A percentile compares a stretch with the other conserved stretches of the same genome.
phyloP scores from a whole-genome alignment of 371 early-diverging fungal genomes.

The Mortierella sp. region DNA sequence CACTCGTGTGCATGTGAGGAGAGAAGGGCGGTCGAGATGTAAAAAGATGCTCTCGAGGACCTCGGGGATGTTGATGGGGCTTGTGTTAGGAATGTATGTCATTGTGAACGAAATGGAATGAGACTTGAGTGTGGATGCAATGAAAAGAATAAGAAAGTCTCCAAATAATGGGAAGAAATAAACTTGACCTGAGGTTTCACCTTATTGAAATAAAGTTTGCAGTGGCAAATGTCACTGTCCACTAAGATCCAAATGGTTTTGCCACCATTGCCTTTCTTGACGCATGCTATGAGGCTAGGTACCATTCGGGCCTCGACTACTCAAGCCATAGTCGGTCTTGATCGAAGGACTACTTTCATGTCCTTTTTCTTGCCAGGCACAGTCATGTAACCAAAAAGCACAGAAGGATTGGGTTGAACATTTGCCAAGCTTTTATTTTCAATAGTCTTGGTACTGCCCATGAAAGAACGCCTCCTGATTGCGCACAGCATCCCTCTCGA shows the following conservation, averaged over 20 bases:
- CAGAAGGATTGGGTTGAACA: background rate
- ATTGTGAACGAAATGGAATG: background rate
- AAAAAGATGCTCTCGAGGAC: background rate
- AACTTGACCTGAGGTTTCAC: too few relatives aligned
- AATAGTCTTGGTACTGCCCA: slow-evolving; percentile 4
- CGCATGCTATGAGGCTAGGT: too few relatives aligned
- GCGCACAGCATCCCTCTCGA: background rate
- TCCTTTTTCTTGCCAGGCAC: background rate
- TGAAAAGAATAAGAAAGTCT: background rate
- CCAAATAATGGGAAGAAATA: too few relatives aligned
- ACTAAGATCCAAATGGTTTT: too few relatives aligned
- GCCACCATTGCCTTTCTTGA: too few relatives aligned
- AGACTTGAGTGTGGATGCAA: background rate
- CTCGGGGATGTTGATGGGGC: background rate
- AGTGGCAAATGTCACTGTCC: too few relatives aligned
- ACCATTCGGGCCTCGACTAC: too few relatives aligned
- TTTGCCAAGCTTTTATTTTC: background rate
- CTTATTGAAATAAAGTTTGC: too few relatives aligned
- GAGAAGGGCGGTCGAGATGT: background rate
- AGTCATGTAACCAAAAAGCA: background rate
- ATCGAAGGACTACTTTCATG: background rate
- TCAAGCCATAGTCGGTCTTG: too few relatives aligned
- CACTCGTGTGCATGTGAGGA: background rate
- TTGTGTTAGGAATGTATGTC: background rate
- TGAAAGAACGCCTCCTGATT: background rate